Evolutionary conservation across 1,284 basidiomycete species (phyloP).

Genomic region (Stereum hirsutum): DNA sequence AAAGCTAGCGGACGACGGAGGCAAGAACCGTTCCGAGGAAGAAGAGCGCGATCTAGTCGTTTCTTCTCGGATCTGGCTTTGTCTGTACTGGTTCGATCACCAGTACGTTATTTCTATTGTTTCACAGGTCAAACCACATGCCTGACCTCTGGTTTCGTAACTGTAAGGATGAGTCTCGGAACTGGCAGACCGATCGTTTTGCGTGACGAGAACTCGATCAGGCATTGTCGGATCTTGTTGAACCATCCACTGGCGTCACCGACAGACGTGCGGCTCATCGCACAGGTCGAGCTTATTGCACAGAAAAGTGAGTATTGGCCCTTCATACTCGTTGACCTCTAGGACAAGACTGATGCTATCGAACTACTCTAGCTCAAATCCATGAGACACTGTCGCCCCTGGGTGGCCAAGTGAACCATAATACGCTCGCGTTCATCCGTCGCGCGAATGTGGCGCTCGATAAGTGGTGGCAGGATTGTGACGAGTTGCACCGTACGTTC

Average conservation of each 20-base stretch:
- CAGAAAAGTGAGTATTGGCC: conserved; percentile 61
- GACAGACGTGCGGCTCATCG: conserved; percentile 82
- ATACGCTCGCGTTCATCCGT: conserved; percentile 78
- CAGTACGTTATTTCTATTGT: conserved; percentile 42
- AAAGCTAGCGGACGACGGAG: conserved; percentile 72
- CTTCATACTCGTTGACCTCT: conserved; percentile 1
- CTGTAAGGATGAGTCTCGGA: conserved; percentile 84
- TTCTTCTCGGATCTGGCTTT: conserved; percentile 89
- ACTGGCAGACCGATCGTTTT: conserved; percentile 86
- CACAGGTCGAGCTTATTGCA: conserved; percentile 84
- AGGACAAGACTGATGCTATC: background rate
- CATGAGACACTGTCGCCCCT: conserved; percentile 82
- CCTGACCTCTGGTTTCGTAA: background rate
- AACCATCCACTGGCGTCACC: conserved; percentile 79
- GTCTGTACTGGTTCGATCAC: conserved; percentile 90
- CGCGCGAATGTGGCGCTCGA: conserved; percentile 79
- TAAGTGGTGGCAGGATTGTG: conserved; percentile 85
- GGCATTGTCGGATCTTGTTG: conserved; percentile 74
- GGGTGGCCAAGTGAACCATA: conserved; percentile 80
- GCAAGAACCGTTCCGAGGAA: conserved; percentile 62
- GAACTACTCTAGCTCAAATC: conserved; percentile 61
- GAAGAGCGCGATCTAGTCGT: conserved; percentile 87
- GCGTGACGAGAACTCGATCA: conserved; percentile 81
- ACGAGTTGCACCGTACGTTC: conserved; percentile 65
- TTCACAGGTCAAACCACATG: conserved; percentile 13